phyloP scores from a whole-genome alignment of 2,329 filamentous ascomycete species.

The Xylaria sp. region DNA sequence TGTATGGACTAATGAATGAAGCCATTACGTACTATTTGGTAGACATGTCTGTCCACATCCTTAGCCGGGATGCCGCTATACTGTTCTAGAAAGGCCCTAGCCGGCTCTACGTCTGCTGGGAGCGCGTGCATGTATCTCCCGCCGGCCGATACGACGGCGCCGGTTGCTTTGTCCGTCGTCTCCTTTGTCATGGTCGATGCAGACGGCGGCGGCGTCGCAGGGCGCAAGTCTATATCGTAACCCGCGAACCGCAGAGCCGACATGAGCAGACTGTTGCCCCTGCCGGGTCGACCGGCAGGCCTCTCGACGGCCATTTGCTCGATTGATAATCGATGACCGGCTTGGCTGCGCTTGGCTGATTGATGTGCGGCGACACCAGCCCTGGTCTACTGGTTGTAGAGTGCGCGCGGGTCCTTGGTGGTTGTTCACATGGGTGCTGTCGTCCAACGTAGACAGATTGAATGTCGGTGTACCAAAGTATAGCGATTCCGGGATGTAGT shows the following conservation, averaged over 20 bases:
- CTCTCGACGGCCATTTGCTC: constrained; percentile 18
- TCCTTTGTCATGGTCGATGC: neutral
- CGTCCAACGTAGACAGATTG: neutral
- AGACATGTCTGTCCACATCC: constrained; percentile 46
- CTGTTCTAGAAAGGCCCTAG: constrained; percentile 41
- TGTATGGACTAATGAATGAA: neutral
- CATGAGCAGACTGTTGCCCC: constrained; percentile 21
- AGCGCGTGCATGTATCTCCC: constrained; percentile 44
- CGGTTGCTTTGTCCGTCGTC: neutral
- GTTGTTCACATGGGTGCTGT: neutral
- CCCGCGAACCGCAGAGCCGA: constrained; percentile 32
- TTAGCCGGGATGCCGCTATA: constrained; percentile 46
- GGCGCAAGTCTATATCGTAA: constrained; percentile 20
- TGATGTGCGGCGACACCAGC: neutral
- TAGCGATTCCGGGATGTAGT: neutral
- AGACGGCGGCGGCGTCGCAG: neutral
- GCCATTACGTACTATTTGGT: constrained; percentile 41
- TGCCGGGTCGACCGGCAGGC: constrained; percentile 6
- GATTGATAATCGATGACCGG: neutral
- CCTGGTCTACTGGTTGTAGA: neutral
- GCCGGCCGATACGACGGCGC: constrained; percentile 15
- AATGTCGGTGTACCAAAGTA: neutral
- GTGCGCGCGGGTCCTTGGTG: neutral
- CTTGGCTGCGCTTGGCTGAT: neutral
- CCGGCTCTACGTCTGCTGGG: constrained; percentile 45